Conservation (phyloP, 192 early-diverging fungal species). For the Linnemannia zychae region DNA sequence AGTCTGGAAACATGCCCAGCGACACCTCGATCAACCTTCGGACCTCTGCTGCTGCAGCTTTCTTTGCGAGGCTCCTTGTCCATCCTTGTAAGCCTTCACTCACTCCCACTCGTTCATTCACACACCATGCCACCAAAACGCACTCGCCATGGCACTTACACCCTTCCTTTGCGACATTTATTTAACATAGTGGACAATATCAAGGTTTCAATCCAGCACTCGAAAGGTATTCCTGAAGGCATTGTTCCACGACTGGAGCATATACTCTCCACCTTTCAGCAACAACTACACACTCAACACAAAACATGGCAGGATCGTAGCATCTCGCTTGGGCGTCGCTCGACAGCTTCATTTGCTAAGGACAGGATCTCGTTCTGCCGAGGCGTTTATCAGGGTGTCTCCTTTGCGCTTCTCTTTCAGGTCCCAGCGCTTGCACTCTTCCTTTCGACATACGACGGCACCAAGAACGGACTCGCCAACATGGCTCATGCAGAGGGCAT, state of each 20-base stretch:
- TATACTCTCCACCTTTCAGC: not conserved
- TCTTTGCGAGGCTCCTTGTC: constrained; percentile 47
- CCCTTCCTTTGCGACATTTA: not conserved
- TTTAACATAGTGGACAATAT: constrained; percentile 31
- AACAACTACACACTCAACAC: constrained; percentile 16
- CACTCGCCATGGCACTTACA: not conserved
- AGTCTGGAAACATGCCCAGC: constrained; percentile 42
- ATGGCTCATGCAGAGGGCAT: constrained; percentile 7
- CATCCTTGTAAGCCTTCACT: constrained; percentile 40
- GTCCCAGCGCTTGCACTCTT: constrained; percentile 42
- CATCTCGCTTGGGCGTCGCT: not conserved
- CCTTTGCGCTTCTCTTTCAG: constrained; percentile 41
- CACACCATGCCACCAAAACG: not conserved
- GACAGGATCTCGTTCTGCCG: constrained; percentile 20
- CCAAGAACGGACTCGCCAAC: constrained; percentile 18
- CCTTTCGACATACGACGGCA: constrained; percentile 42
- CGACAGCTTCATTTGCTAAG: not conserved
- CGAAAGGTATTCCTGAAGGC: constrained; percentile 17
- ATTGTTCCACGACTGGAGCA: constrained; percentile 30
- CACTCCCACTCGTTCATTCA: not conserved
- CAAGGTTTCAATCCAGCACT: constrained; percentile 19
- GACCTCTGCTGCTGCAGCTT: constrained; percentile 43
- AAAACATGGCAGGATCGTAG: not conserved
- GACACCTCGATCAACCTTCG: constrained; percentile 36
- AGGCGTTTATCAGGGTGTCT: constrained; percentile 31